Base-by-base conservation (phyloP, 2,329 filamentous ascomycete genomes). In the Phialemoniopsis sp. region DNA sequence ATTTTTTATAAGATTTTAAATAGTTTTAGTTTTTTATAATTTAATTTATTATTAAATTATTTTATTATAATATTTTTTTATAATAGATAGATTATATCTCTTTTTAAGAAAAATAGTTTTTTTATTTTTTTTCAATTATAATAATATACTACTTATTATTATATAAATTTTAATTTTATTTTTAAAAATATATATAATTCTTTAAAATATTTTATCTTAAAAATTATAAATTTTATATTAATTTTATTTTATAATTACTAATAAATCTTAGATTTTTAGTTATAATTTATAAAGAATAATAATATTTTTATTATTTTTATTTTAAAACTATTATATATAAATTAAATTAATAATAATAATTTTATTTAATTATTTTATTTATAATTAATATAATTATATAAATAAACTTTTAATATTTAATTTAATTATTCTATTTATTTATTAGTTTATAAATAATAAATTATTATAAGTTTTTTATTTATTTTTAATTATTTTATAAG, bases 351-450 rank as follows among this genome's bases (percentile, higher is more conserved):
- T 35, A 35, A 4, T 10, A 13, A 28, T 29, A 29, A 17, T 32
- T 38, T 17, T 29, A 36, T 19, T 31, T 44, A 41, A 29, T 41
- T 36, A 39, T 21, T 13, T 34, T 41, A 39, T 32, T 39, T 19
- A 3, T 36, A 26, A 13, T 40, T 42, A 38, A 45, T 33, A 36
- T 40, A 45, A 10, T 30, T 32, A 16, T 28, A 17, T 14, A 45
- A 13, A 15, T 42, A 45, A 15, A 39, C 14, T 40, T 45, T 28
- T 10, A 45, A n/a, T 26, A 45, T 36, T 29, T 45, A 38, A 12
- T 45, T 45, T 16, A 38, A 29, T 21, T 14, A 8, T 42, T 41
- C 16, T 39, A 38, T 45, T 37, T 47, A 37, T 38, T 30, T 37
- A 34, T 47, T 29, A 14, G 14, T 41, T 35, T 41, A 32, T 17